Percentiles rank a stretch among this genome's conserved stretches.
Evolutionary conservation across 2,329 filamentous ascomycete species (phyloP).

Genomic region (Calonectria honghensis): DNA sequence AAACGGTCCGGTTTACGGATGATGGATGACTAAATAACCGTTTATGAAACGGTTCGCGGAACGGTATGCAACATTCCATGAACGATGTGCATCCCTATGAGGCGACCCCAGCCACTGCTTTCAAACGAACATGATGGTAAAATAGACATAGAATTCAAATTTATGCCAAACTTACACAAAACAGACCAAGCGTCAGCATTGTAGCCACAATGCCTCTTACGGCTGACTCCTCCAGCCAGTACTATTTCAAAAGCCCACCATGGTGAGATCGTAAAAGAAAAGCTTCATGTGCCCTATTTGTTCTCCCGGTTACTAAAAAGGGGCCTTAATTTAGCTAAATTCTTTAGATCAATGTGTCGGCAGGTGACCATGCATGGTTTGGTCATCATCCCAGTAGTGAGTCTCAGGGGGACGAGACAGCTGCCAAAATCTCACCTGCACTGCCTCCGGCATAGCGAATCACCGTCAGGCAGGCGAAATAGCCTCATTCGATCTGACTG

Average conservation of each 20-base stretch:
- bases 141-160: neutral
- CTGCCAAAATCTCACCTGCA: neutral
- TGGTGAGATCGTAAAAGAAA: neutral
- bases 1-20: neutral
- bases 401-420: neutral
- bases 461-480: neutral
- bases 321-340: neutral
- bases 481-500: neutral
- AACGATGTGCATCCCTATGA: neutral
- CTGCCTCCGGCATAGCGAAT: neutral
- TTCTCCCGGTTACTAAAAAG: neutral
- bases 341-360: neutral
- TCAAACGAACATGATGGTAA: neutral
- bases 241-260: neutral
- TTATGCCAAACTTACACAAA: neutral
- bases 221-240: neutral
- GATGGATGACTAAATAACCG: neutral
- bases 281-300: neutral
- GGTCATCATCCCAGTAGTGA: neutral
- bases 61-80: neutral
- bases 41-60: constrained; percentile 2
- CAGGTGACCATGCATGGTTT: neutral
- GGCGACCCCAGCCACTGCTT: neutral
- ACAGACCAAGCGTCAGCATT: neutral
- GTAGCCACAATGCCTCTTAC: neutral